These are phyloP conservation scores for Yamadazyma insecticola DNA, from an alignment of 805 yeast species.

Conservation along the genomic window DNA sequence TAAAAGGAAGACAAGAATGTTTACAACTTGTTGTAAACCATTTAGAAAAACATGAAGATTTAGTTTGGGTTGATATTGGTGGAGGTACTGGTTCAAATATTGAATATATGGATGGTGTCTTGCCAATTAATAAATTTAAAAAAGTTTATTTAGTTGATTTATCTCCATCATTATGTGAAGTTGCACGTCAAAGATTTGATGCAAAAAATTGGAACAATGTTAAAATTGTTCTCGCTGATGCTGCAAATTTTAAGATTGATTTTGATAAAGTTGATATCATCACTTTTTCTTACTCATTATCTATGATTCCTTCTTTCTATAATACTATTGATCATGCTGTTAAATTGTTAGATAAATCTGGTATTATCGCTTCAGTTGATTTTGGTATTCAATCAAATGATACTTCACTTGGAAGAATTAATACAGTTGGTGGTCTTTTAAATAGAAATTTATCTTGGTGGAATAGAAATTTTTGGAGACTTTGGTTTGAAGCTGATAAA, in stretches of 20 bases:
- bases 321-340: conserved; percentile 70
- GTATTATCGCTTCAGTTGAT: conserved; percentile 69
- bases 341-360: conserved; percentile 47
- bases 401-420: conserved; percentile 61
- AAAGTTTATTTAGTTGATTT: conserved; percentile 71
- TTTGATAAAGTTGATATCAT: conserved; percentile 57
- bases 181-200: conserved; percentile 58
- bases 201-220: conserved; percentile 50
- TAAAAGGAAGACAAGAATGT: conserved; percentile 69
- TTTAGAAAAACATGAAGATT: conserved; percentile 36
- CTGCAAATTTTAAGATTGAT: conserved; percentile 58
- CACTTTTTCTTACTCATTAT: conserved; percentile 75
- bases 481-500: conserved; percentile 83
- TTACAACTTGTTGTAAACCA: conserved; percentile 58
- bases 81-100: conserved; percentile 86
- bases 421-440: conserved; percentile 70
- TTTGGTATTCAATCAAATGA: conserved; percentile 73
- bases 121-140: conserved; percentile 49
- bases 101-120: conserved; percentile 62
- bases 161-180: conserved; percentile 70
- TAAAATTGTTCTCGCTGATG: conserved; percentile 67
- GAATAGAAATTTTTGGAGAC: conserved; percentile 75
- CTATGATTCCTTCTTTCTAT: conserved; percentile 83
- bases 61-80: conserved; percentile 77
- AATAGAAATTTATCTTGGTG: conserved; percentile 75